A percentile compares a stretch with the other conserved stretches of the same genome.
Evolutionary conservation across 768 basidiomycete genomes (phyloP).

Genomic region (Phaeotremella fagi): DNA sequence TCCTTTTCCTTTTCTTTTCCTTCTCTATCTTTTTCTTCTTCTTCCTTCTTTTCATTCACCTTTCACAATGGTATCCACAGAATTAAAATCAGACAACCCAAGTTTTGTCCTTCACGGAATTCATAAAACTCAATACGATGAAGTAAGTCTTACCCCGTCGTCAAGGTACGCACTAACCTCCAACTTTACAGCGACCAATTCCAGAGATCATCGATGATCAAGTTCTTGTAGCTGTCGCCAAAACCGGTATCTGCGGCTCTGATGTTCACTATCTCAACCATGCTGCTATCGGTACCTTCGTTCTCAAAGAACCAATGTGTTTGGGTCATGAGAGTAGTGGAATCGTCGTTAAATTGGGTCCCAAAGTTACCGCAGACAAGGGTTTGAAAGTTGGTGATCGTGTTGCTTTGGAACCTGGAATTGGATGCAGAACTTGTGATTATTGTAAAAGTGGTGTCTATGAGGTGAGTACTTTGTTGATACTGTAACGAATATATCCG

Average conservation of each 20-base stretch:
- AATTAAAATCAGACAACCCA: constrained; percentile 37
- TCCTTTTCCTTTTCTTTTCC: too few relatives aligned
- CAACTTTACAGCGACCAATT: constrained; percentile 24
- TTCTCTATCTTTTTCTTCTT: too few relatives aligned
- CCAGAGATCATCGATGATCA: constrained; percentile 56
- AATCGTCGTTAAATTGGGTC: constrained; percentile 17
- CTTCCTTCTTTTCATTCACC: too few relatives aligned
- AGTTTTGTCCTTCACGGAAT: constrained; percentile 45
- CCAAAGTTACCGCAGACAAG: constrained; percentile 36
- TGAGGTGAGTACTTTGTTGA: constrained; percentile 54
- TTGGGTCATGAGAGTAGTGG: constrained; percentile 29
- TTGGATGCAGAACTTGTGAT: constrained; percentile 72
- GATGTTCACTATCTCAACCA: constrained; percentile 31
- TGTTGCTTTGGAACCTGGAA: constrained; percentile 87
- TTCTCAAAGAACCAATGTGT: constrained; percentile 29
- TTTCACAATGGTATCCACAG: constrained; percentile 9
- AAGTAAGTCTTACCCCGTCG: constrained; percentile 24
- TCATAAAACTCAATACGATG: constrained; percentile 41
- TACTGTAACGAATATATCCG: neutral
- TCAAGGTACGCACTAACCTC: neutral
- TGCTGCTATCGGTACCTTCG: constrained; percentile 36
- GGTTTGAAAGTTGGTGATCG: constrained; percentile 71
- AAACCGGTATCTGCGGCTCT: constrained; percentile 57
- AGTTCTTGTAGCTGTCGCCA: constrained; percentile 80
- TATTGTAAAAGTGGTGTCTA: constrained; percentile 78